These are phyloP conservation scores for Microbotryomycetes sp. DNA, from an alignment of 1,284 basidiomycete genomes.

Conservation along the genomic window DNA sequence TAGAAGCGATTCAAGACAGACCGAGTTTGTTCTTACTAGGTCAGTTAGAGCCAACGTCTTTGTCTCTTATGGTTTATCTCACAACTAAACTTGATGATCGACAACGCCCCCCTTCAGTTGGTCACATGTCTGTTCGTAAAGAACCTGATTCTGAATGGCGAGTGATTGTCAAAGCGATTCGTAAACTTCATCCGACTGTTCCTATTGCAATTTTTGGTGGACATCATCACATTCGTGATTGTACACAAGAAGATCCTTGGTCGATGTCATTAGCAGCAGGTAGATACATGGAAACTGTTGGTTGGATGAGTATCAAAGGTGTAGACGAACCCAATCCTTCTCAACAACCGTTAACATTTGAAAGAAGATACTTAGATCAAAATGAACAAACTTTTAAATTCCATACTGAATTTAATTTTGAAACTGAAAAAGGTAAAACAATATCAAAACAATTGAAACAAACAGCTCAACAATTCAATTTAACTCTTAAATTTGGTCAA, in stretches of 20 bases:
- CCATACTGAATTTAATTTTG: slow-evolving; percentile 29
- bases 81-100: slow-evolving; percentile 10
- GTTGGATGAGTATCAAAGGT: slow-evolving; percentile 35
- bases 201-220: slow-evolving; percentile 36
- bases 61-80: not conserved
- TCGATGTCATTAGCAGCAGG: slow-evolving; percentile 39
- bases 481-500: slow-evolving; percentile 32
- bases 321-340: slow-evolving; percentile 7
- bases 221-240: slow-evolving; percentile 37
- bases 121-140: slow-evolving; percentile 31
- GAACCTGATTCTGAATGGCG: slow-evolving; percentile 36
- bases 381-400: slow-evolving; percentile 37
- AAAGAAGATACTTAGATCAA: slow-evolving; percentile 38
- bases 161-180: slow-evolving; percentile 31
- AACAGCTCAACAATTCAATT: slow-evolving; percentile 30
- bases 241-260: slow-evolving; percentile 35
- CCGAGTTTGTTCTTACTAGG: slow-evolving; percentile 38
- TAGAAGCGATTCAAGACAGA: slow-evolving; percentile 25
- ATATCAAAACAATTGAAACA: slow-evolving; percentile 21
- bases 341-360: slow-evolving; percentile 16
- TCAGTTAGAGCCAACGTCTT: not conserved
- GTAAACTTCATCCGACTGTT: slow-evolving; percentile 30
- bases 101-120: slow-evolving; percentile 26
- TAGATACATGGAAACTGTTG: slow-evolving; percentile 41
- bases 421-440: slow-evolving; percentile 23